Conservation (phyloP, 140 eudicot genomes). For the Ambrosia hybrid region DNA sequence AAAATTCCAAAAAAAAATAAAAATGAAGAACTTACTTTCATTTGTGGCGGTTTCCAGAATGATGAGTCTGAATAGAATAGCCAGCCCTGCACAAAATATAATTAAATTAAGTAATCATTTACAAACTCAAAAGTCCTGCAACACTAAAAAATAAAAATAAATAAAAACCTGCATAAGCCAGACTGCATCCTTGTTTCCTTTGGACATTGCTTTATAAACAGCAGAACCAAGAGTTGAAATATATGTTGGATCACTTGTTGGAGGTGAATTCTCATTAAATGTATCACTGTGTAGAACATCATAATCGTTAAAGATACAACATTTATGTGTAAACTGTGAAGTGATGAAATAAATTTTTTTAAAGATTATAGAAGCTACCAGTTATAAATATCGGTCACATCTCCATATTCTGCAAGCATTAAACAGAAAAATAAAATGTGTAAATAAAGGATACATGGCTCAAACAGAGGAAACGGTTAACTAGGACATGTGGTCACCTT, state of each 20-base stretch:
- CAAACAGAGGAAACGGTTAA: slow-evolving; percentile 5
- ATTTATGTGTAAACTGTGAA: neutral
- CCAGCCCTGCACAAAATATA: slow-evolving; percentile 75
- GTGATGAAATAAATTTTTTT: neutral
- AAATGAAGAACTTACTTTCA: slow-evolving; percentile 70
- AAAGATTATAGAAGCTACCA: slow-evolving; percentile 50
- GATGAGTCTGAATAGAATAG: slow-evolving; percentile 83
- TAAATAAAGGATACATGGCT: neutral
- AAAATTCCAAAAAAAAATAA: neutral
- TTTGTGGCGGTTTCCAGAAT: slow-evolving; percentile 97
- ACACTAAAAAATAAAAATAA: neutral
- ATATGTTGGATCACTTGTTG: slow-evolving; percentile 84
- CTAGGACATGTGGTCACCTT: slow-evolving; percentile 41
- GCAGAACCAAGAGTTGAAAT: slow-evolving; percentile 95
- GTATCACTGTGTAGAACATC: slow-evolving; percentile 66
- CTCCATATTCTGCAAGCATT: slow-evolving; percentile 80
- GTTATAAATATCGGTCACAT: slow-evolving; percentile 88
- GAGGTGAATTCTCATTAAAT: slow-evolving; percentile 90
- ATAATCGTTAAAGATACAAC: slow-evolving; percentile 5
- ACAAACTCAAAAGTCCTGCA: neutral
- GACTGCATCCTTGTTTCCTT: slow-evolving; percentile 79
- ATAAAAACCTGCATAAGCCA: slow-evolving; percentile 95
- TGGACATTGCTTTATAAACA: slow-evolving; percentile 83
- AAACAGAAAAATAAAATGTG: slow-evolving; percentile 5
- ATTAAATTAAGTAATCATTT: slow-evolving; percentile 1